phyloP scores from a whole-genome alignment of 2,329 filamentous ascomycete genomes.

The Curvularia spicifera region DNA sequence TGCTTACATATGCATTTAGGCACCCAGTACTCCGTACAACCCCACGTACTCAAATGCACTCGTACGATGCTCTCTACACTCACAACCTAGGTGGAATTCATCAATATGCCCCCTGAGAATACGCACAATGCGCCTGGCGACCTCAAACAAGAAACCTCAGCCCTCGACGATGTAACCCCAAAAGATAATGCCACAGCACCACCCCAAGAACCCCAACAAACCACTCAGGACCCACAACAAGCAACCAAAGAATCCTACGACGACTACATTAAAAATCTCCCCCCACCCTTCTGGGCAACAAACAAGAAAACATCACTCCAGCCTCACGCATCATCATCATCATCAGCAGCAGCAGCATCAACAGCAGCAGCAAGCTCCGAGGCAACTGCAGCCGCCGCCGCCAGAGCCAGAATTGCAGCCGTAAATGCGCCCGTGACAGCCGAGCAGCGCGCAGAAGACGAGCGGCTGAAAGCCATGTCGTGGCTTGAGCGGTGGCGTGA shows the following conservation, averaged over 20 bases:
- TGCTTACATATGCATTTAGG: not conserved
- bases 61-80: not conserved
- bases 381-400: not conserved
- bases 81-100: not conserved
- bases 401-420: not conserved
- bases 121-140: not conserved
- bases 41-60: not conserved
- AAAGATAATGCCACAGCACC: not conserved
- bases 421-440: not conserved
- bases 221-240: not conserved
- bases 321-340: no score
- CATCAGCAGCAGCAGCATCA: not conserved
- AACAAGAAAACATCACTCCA: not conserved
- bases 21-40: no score
- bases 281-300: not conserved
- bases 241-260: not conserved
- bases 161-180: not conserved
- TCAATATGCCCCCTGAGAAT: not conserved
- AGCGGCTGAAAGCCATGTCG: not conserved
- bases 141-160: not conserved
- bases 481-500: not conserved
- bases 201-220: no score
- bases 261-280: not conserved
- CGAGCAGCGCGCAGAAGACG: not conserved
- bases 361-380: not conserved